Base-by-base conservation (phyloP, 352 stramenopile species). In the Globisporangium middletonii region DNA sequence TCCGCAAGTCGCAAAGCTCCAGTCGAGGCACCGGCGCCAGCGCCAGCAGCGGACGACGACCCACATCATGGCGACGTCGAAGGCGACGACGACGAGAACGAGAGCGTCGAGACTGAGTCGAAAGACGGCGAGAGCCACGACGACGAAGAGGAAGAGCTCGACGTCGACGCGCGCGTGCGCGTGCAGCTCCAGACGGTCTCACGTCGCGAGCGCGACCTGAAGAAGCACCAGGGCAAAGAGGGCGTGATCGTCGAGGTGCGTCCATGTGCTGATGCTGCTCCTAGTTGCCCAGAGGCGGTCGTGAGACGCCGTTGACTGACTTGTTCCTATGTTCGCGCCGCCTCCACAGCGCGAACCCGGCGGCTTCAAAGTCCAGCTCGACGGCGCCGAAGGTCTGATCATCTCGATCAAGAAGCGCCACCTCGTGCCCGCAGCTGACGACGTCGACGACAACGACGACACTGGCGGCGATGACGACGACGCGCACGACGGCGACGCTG, bases 211-310 rank as follows among this genome's bases (percentile, higher is more conserved):
- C 70, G 77, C 4, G 77, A 86, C 43, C 15, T 89, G 45, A 89
- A 88, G 46, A 92, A 83, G 50, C 75, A 86, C 45, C 57, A 88
- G 28, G 83, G 75, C 43, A 90, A 87, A 50, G 67, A 80, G 37
- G 83, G 83, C 12, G 60, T 88, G 13, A 74, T 90, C 46, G 79
- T 81, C 30, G 78, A 75, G 49, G 75, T 85, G 55, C 13, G 74
- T 73, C 12, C 4, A 23, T 26, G 26, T 23, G 23, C 23, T 23
- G 23, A 23, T 23, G 23, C 23, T 23, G 23, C 23, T 23, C 23
- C 23, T 23, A 23, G 23, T 23, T n/a, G n/a, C n/a, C n/a, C n/a
- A n/a, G n/a, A n/a, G n/a, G n/a, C n/a, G n/a, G n/a, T n/a, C n/a
- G n/a, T n/a, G n/a, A 23, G 23, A 23, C 23, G 23, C 23, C 23